Base-by-base conservation (phyloP, 2,329 filamentous ascomycete genomes). In the Simplicillium aogashimaense region DNA sequence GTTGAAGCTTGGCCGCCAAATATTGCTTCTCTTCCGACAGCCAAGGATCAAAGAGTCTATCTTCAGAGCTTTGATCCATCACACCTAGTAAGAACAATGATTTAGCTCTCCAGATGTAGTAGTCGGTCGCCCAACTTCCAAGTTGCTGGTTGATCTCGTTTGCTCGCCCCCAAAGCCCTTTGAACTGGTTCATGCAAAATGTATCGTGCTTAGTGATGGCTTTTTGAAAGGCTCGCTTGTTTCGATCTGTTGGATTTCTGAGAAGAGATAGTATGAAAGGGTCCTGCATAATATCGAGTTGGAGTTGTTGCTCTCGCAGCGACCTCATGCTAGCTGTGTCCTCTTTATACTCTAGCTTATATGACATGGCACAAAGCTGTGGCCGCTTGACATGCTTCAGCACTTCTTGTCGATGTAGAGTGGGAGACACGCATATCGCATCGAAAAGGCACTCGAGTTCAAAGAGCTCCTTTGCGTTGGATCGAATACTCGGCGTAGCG, bases 401-500 rank as follows among this genome's bases (percentile, higher is more conserved):
- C 3, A 94, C 70, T 47, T 92, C 84, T 11, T 75, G 71, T 2
- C 83, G 72, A 52, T 89, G 76, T 2, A 72, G 51, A 3, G 74
- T 81, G 0, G 88, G 88, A 1, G 81, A 81, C 44, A 71, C 74
- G 47, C 81, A 84, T 28, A 75, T 65, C 1, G 86, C 75, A 54
- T 88, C 72, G 34, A 95, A 63, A 32, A 83, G 85, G 3, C 56
- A 47, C 54, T 94, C 87, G 7, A 94, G 70, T 4, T 58, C 54
- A 57, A 73, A 62, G 12, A 90, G 65, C 29, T 71, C 71, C 2
- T 64, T 59, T 1, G 69, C 55, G 13, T 70, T 71, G 1, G 72
- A 76, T 41, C 68, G 75, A 47, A 82, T 77, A 3, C 86, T 72
- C 0, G 87, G 87, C 45, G 84, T 94, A 1, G 88, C 88, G 7